Base-by-base conservation (phyloP, 306 rosid genomes). In the Citrullus amarus region DNA sequence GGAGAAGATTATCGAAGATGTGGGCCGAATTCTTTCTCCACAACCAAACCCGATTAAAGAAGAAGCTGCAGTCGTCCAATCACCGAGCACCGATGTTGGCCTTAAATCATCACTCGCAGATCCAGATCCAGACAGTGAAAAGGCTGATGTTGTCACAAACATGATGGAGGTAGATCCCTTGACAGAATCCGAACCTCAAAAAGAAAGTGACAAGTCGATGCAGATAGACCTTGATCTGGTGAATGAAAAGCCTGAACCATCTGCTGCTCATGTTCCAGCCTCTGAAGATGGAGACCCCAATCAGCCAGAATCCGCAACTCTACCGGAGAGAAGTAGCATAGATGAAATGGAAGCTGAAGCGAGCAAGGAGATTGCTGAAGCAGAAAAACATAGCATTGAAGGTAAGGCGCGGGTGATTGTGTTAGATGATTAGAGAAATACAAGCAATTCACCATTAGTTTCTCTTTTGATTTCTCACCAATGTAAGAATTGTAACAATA, bases 11-110 rank as follows among this genome's bases (percentile, higher is more conserved):
- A 88, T 82, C 56, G 79, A 80, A 81, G 91, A 87, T n/a, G 71
- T 91, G 44, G 85, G 74, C 82, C 85, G 84, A 75, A 87, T 90
- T 80, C 86, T 90, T 6, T 73, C 90, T 51, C 86, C 89, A 62
- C 59, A 59, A 36, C 74, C 59, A 28, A 80, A 78, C 63, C 68
- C 88, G 41, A 5, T 72, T 71, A 66, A 80, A 44, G 87, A 79
- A 36, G 69, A 71, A 44, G 76, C 80, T 74, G 63, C 88, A 43
- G 76, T 58, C 75, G 83, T 20, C 22, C 32, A 84, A 54, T 76
- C 88, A 28, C 73, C 54, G 17, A 11, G 28, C 67, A 70, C 25
- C 44, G 79, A 34, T 70, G 77, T 41, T 48, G 83, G 50, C 38
- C 30, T 81, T 66, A 75, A 56, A 84, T 78, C 85, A n/a, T 25